These are phyloP conservation scores for Aspergillus nidulans DNA, from an alignment of 495 filamentous ascomycete genomes.

Conservation along the genomic window DNA sequence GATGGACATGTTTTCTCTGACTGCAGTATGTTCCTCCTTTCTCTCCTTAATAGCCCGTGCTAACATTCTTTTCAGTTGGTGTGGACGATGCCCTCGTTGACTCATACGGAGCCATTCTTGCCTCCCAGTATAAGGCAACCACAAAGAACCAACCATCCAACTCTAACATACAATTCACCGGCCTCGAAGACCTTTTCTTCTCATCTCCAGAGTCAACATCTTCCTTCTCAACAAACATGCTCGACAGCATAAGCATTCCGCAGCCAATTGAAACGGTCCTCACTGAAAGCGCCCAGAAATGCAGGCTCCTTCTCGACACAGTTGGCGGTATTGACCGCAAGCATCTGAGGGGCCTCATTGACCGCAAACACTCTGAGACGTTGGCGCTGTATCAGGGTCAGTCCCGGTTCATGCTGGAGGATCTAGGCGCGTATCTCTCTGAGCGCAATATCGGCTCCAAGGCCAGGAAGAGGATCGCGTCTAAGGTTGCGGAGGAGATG, in stretches of 20 bases:
- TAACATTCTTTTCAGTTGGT: slow-evolving; percentile 31
- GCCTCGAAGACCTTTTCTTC: not conserved
- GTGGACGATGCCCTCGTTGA: slow-evolving; percentile 33
- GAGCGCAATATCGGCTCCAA: not conserved
- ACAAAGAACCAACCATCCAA: not conserved
- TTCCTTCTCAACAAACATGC: not conserved
- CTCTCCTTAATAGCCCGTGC: slow-evolving; percentile 11
- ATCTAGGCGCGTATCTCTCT: slow-evolving; percentile 19
- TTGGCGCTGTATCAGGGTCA: slow-evolving; percentile 42
- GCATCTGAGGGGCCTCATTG: slow-evolving; percentile 28
- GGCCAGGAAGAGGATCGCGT: slow-evolving; percentile 26
- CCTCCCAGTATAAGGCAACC: not conserved
- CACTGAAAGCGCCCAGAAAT: not conserved
- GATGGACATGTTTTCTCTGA: slow-evolving; percentile 33
- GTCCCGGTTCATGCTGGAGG: slow-evolving; percentile 44
- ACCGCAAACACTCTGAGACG: slow-evolving; percentile 25
- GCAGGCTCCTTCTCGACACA: not conserved
- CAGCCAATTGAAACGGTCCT: not conserved
- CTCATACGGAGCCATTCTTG: slow-evolving; percentile 13
- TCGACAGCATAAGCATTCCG: not conserved
- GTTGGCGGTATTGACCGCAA: not conserved
- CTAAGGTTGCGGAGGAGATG: slow-evolving; percentile 10
- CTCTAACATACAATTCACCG: not conserved
- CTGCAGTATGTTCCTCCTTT: slow-evolving; percentile 35
- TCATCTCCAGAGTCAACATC: not conserved